A percentile compares a stretch with the other conserved stretches of the same genome.
These are phyloP conservation scores for Clarireedia paspali DNA, from an alignment of 2,329 filamentous ascomycete species.

Conservation along the genomic window DNA sequence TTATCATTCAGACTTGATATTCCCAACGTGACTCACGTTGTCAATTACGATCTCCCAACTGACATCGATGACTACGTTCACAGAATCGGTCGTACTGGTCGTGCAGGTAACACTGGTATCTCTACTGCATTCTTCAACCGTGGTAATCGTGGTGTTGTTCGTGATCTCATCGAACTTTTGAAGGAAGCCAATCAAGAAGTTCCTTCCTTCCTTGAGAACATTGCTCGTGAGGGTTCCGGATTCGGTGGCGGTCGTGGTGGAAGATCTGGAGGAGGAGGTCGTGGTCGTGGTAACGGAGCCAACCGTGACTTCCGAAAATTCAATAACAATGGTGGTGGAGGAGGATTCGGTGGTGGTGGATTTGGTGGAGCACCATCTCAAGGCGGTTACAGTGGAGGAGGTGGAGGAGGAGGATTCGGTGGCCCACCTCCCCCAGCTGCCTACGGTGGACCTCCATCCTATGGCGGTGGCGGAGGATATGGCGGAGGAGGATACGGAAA, in stretches of 20 bases:
- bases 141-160: constrained; percentile 94
- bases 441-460: constrained; percentile 41
- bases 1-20: constrained; percentile 52
- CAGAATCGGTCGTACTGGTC: constrained; percentile 98
- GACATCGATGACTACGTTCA: constrained; percentile 99
- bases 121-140: constrained; percentile 99
- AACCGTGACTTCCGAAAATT: constrained; percentile 89
- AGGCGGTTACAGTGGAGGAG: constrained; percentile 40
- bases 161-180: constrained; percentile 91
- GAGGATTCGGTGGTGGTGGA: constrained; percentile 46
- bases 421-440: constrained; percentile 50
- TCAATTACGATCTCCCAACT: constrained; percentile 99
- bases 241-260: constrained; percentile 66
- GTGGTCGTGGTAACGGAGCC: constrained; percentile 60
- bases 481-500: constrained; percentile 48
- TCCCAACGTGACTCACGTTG: constrained; percentile 90
- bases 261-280: constrained; percentile 57
- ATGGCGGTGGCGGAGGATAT: constrained; percentile 43
- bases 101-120: constrained; percentile 98
- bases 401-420: constrained; percentile 49
- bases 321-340: constrained; percentile 42
- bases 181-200: constrained; percentile 99
- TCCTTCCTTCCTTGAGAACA: constrained; percentile 88
- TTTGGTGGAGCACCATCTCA: constrained; percentile 34
- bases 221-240: constrained; percentile 83